Conservation (phyloP, 2,329 filamentous ascomycete genomes). For the Fusarium chaquense region DNA sequence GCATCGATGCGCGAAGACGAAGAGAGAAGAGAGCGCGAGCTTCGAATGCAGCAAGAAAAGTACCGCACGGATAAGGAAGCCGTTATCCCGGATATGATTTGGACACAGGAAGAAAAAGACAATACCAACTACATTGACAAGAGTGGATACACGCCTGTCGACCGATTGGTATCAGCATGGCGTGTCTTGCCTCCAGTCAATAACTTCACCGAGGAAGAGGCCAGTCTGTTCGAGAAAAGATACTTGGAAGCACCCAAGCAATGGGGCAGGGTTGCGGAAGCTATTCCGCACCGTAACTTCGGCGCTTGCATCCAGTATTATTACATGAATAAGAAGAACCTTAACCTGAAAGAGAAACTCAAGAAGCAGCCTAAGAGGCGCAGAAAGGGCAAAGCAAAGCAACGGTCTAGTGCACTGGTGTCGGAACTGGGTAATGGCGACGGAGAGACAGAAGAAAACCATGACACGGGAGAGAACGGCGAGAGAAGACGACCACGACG, state of each 20-base stretch:
- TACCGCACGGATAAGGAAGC: slow-evolving; percentile 83
- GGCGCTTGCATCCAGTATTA: slow-evolving; percentile 88
- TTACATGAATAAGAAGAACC: slow-evolving; percentile 81
- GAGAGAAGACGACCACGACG: slow-evolving; percentile 71
- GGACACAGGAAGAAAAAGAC: slow-evolving; percentile 69
- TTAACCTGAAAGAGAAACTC: slow-evolving; percentile 81
- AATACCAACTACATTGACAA: slow-evolving; percentile 72
- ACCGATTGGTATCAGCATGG: slow-evolving; percentile 76
- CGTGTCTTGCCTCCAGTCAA: slow-evolving; percentile 78
- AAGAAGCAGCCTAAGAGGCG: slow-evolving; percentile 72
- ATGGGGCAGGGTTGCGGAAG: slow-evolving; percentile 81
- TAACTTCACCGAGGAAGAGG: slow-evolving; percentile 80
- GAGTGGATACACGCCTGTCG: slow-evolving; percentile 72
- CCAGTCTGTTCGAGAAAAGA: slow-evolving; percentile 76
- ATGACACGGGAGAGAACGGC: slow-evolving; percentile 69
- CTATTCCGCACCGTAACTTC: slow-evolving; percentile 75
- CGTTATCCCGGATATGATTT: slow-evolving; percentile 76
- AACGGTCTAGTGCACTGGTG: slow-evolving; percentile 72
- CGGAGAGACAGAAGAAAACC: slow-evolving; percentile 66
- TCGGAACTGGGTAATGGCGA: slow-evolving; percentile 73
- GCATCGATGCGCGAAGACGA: slow-evolving; percentile 78
- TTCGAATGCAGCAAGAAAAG: slow-evolving; percentile 73
- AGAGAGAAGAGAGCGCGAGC: slow-evolving; percentile 75
- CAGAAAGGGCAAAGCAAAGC: slow-evolving; percentile 69
- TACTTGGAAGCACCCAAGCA: slow-evolving; percentile 84